Evolutionary conservation across 177 flowering plant genomes (phyloP).

Genomic region (Tripterygium wilfordii): DNA sequence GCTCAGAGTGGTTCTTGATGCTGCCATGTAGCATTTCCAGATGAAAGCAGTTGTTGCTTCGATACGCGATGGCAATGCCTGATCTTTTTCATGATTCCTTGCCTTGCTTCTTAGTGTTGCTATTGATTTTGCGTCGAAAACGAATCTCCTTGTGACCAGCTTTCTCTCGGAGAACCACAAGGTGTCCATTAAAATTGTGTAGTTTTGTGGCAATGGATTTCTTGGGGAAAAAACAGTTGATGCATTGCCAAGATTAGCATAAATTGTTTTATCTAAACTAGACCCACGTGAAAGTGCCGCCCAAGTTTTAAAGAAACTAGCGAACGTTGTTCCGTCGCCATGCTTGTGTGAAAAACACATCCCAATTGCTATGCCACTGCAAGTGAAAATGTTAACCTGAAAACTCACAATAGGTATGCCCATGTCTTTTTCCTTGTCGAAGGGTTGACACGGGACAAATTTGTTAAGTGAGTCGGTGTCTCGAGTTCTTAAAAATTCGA

Average conservation of each 20-base stretch:
- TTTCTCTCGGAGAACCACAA: conserved; percentile 1
- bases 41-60: background rate
- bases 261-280: too few species aligned
- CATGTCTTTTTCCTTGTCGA: background rate
- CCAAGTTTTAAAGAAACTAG: background rate
- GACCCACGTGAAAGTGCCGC: background rate
- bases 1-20: background rate
- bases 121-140: background rate
- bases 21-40: conserved; percentile 1
- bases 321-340: background rate
- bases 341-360: background rate
- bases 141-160: background rate
- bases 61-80: background rate
- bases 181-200: background rate
- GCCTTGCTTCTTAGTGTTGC: background rate
- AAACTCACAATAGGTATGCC: background rate
- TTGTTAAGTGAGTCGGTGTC: background rate
- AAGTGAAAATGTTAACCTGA: background rate
- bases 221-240: background rate
- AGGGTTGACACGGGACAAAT: background rate
- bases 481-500: background rate
- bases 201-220: background rate
- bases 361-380: background rate
- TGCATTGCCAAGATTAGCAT: background rate
- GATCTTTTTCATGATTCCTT: background rate